These are phyloP conservation scores for Quercus rubra DNA, from an alignment of 306 rosid species.

Conservation along the genomic window DNA sequence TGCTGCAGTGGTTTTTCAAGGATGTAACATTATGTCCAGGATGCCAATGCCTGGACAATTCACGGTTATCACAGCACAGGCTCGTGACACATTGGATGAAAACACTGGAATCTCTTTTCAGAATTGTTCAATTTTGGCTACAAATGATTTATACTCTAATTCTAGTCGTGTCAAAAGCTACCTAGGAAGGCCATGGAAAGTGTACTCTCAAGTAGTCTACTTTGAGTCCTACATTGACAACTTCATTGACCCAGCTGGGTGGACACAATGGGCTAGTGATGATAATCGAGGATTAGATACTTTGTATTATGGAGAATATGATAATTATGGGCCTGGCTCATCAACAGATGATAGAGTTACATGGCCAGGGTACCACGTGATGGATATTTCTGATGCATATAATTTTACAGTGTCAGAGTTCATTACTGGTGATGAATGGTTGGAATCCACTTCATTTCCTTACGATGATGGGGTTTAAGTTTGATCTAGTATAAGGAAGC, in stretches of 20 bases:
- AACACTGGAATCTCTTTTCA: slow-evolving; percentile 76
- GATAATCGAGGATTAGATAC: slow-evolving; percentile 37
- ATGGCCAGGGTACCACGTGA: slow-evolving; percentile 57
- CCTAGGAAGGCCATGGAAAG: slow-evolving; percentile 78
- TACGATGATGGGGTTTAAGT: slow-evolving; percentile 66
- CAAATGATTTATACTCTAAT: slow-evolving; percentile 37
- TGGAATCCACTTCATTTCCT: slow-evolving; percentile 71
- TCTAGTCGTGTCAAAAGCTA: slow-evolving; percentile 47
- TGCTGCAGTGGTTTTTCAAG: slow-evolving; percentile 72
- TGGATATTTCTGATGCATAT: slow-evolving; percentile 59
- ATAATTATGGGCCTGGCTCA: slow-evolving; percentile 70
- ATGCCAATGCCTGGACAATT: slow-evolving; percentile 58
- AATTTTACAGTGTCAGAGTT: slow-evolving; percentile 58
- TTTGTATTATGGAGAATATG: slow-evolving; percentile 70
- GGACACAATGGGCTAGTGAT: slow-evolving; percentile 54
- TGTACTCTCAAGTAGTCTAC: slow-evolving; percentile 49
- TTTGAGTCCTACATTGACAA: slow-evolving; percentile 58
- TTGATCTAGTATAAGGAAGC: slow-evolving; percentile 13
- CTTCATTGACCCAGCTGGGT: slow-evolving; percentile 58
- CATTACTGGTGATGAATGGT: slow-evolving; percentile 64
- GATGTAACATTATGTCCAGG: slow-evolving; percentile 44
- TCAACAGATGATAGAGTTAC: slow-evolving; percentile 39
- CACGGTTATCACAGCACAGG: slow-evolving; percentile 68
- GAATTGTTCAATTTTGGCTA: slow-evolving; percentile 60
- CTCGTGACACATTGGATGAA: slow-evolving; percentile 57